Evolutionary conservation across 73 alveolate species (phyloP).

Genomic region (Paramecium octaurelia): DNA sequence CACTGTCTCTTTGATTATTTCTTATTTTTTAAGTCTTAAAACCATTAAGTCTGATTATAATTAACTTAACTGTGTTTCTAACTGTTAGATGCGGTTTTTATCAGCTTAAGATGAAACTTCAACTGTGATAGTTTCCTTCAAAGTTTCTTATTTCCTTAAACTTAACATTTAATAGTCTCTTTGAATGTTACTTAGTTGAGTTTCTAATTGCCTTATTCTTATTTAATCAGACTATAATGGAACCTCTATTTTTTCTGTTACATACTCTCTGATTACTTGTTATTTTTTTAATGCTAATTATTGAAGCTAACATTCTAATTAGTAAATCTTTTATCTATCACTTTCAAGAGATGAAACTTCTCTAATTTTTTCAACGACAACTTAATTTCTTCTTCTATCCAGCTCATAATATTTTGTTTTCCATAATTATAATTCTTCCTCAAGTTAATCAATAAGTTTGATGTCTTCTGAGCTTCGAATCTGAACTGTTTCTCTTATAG

Average conservation of each 20-base stretch:
- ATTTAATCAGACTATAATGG: not conserved
- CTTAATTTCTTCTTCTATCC: not conserved
- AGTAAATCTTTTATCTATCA: not conserved
- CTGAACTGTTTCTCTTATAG: not conserved
- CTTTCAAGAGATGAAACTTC: not conserved
- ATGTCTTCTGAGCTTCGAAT: not conserved
- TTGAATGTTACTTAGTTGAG: not conserved
- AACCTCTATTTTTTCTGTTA: not conserved
- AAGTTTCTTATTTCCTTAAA: not conserved
- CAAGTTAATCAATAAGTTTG: not conserved
- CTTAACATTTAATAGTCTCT: not conserved
- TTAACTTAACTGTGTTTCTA: not conserved
- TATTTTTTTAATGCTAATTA: not conserved
- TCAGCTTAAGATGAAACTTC: not conserved
- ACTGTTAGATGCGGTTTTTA: not conserved
- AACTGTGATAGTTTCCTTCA: not conserved
- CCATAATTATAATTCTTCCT: not conserved
- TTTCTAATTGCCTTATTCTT: not conserved
- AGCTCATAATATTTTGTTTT: not conserved
- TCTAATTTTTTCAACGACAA: not conserved
- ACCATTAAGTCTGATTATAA: not conserved
- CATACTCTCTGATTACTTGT: conserved; percentile 1
- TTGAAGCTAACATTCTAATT: conserved; percentile 8
- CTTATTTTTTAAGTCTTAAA: not conserved
- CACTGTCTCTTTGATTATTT: not conserved